Conservation (phyloP, 345 rosid genomes). For the Boechera retrofracta region DNA sequence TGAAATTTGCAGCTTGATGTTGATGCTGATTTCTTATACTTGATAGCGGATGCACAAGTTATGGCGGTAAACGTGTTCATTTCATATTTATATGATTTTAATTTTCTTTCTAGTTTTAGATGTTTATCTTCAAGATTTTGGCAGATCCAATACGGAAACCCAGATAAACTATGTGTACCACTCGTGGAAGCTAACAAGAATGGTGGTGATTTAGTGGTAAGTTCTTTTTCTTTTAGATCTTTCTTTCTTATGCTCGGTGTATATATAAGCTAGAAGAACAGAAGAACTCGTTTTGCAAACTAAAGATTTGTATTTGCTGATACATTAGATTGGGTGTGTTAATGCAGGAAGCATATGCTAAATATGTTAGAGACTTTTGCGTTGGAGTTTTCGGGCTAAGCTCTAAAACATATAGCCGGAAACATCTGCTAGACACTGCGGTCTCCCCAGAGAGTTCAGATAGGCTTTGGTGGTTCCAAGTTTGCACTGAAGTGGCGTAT, state of each 20-base stretch:
- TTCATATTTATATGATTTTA: slow-evolving; percentile 10
- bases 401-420: slow-evolving; percentile 65
- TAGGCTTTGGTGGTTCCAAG: slow-evolving; percentile 98
- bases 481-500: slow-evolving; percentile 94
- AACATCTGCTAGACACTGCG: slow-evolving; percentile 60
- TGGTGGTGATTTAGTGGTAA: slow-evolving; percentile 83
- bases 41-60: slow-evolving; percentile 89
- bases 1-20: slow-evolving; percentile 68
- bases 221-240: slow-evolving; percentile 7
- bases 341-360: slow-evolving; percentile 81
- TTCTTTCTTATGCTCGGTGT: not conserved
- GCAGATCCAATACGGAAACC: slow-evolving; percentile 94
- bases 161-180: slow-evolving; percentile 75
- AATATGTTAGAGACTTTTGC: slow-evolving; percentile 66
- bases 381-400: slow-evolving; percentile 53
- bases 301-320: slow-evolving; percentile 3
- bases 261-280: not conserved
- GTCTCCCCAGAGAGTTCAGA: slow-evolving; percentile 53
- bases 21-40: slow-evolving; percentile 90
- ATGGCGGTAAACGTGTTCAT: slow-evolving; percentile 54
- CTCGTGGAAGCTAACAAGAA: slow-evolving; percentile 82
- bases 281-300: not conserved
- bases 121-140: slow-evolving; percentile 30
- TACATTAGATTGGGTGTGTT: not conserved
- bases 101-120: slow-evolving; percentile 28